phyloP scores from a whole-genome alignment of 208 protist genomes.

The Trypanosoma rangeli region DNA sequence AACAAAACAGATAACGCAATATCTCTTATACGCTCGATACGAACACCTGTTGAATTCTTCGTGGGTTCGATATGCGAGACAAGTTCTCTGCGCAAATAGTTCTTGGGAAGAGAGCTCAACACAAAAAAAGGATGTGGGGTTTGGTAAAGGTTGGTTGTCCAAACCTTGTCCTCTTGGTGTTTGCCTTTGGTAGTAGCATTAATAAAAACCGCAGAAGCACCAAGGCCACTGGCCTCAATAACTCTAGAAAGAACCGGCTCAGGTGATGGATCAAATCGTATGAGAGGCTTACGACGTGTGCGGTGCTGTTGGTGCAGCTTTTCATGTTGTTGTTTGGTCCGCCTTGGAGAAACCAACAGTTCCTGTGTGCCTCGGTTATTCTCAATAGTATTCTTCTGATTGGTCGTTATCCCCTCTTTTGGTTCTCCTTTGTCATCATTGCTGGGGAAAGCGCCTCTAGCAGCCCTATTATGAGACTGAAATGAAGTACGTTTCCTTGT shows the following conservation, averaged over 20 bases:
- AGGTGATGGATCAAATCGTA: slow-evolving; percentile 18
- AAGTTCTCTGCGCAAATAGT: slow-evolving; percentile 20
- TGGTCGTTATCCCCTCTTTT: neutral
- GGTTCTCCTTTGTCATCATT: neutral
- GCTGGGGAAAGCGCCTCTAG: neutral
- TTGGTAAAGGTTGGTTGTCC: slow-evolving; percentile 25
- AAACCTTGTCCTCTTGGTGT: slow-evolving; percentile 16
- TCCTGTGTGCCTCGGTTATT: slow-evolving; percentile 10
- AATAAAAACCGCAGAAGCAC: slow-evolving; percentile 25
- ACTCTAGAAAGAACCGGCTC: slow-evolving; percentile 13
- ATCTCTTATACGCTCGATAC: slow-evolving; percentile 25
- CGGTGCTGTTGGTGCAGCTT: neutral
- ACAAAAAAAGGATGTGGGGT: slow-evolving; percentile 22
- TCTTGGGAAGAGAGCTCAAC: slow-evolving; percentile 14
- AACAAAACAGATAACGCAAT: slow-evolving; percentile 17
- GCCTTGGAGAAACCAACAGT: slow-evolving; percentile 10
- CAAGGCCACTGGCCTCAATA: slow-evolving; percentile 23
- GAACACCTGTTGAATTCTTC: slow-evolving; percentile 4
- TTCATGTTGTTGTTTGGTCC: slow-evolving; percentile 1
- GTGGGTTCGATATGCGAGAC: slow-evolving; percentile 19
- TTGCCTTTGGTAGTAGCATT: neutral
- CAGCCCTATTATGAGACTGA: neutral
- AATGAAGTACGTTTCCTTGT: neutral
- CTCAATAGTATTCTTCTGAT: neutral
- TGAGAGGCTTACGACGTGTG: neutral